Evolutionary conservation across 2,329 filamentous ascomycete species (phyloP), one percentile per base, ranked within the genome.

Genomic region (Colletotrichum sp.): DNA sequence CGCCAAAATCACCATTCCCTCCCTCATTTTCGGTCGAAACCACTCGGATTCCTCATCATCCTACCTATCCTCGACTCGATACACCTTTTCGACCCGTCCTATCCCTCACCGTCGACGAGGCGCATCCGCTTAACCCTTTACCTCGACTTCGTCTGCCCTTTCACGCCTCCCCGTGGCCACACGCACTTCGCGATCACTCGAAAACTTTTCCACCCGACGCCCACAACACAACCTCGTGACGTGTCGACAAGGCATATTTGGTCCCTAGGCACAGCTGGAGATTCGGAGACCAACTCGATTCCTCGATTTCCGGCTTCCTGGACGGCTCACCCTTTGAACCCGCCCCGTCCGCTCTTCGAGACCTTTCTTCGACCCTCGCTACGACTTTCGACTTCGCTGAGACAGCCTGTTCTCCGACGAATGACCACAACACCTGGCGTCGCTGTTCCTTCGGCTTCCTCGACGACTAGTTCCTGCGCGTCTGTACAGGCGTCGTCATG

Each of bases 401-500:
- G 12, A 58, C 7, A 55, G 16, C 28, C 43, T 58, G 15, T 34
- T 60, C n/a, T n/a, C 66, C 62, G 66, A 73, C 76, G 74, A 66
- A 78, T 77, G 76, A 71, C 28, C 30, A 68, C 67, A 39, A 48
- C n/a, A 12, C n/a, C 43, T 30, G 52, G 30, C 36, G 48, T 74
- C 43, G 70, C 58, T 73, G 72, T 71, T 52, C 34, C 68, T 62
- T 61, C 64, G 71, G 60, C 52, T 66, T 39, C 39, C 52, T 60
- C 27, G 70, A 60, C 62, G 48, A 36, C 43, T 43, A 55, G 48
- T 73, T 62, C 34, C 39, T 55, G 85, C 85, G 84, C 87, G 84
- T 87, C 84, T 81, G 81, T 79, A 81, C 84, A 84, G 85, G 87
- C 89, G 87, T 86, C 89, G 90, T 90, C 89, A 92, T 92, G 90